Evolutionary conservation across 805 yeast genomes (phyloP).

Genomic region (Candida nemodendra): DNA sequence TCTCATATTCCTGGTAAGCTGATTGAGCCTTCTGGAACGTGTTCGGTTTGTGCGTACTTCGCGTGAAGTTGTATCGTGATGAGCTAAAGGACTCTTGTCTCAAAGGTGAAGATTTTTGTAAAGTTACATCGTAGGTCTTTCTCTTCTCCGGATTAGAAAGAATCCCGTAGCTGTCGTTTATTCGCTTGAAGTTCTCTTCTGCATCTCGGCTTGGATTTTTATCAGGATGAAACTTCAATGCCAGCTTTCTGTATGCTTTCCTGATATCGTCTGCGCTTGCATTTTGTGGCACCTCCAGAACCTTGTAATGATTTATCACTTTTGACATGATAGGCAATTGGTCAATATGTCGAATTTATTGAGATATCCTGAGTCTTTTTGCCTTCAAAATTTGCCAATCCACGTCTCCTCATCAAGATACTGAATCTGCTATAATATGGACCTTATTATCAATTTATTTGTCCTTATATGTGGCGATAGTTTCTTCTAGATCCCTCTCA

Average conservation of each 20-base stretch:
- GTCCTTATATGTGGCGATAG: too few species aligned
- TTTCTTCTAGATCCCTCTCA: too few species aligned
- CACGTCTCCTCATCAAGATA: too few species aligned
- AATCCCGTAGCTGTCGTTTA: constrained; percentile 86
- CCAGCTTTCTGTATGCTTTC: constrained; percentile 75
- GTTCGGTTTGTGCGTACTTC: not conserved
- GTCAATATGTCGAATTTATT: too few species aligned
- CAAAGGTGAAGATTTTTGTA: constrained; percentile 3
- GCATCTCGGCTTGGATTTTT: constrained; percentile 63
- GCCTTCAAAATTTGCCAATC: too few species aligned
- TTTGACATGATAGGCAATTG: not conserved
- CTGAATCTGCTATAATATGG: too few species aligned
- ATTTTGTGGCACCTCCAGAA: constrained; percentile 50
- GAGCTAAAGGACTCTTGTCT: constrained; percentile 1
- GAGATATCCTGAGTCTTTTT: too few species aligned
- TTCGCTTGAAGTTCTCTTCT: constrained; percentile 80
- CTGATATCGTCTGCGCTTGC: constrained; percentile 63
- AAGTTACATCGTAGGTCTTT: constrained; percentile 54
- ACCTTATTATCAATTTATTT: too few species aligned
- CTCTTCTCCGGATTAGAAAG: constrained; percentile 61
- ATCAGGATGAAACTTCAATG: constrained; percentile 77
- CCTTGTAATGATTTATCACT: constrained; percentile 52
- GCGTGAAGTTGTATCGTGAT: constrained; percentile 1
- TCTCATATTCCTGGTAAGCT: constrained; percentile 22
- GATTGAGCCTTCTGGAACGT: constrained; percentile 2